Percentiles rank a stretch among this genome's conserved stretches.
Evolutionary conservation across 2,329 filamentous ascomycete genomes (phyloP).

Genomic region (Neoascochyta sp.): DNA sequence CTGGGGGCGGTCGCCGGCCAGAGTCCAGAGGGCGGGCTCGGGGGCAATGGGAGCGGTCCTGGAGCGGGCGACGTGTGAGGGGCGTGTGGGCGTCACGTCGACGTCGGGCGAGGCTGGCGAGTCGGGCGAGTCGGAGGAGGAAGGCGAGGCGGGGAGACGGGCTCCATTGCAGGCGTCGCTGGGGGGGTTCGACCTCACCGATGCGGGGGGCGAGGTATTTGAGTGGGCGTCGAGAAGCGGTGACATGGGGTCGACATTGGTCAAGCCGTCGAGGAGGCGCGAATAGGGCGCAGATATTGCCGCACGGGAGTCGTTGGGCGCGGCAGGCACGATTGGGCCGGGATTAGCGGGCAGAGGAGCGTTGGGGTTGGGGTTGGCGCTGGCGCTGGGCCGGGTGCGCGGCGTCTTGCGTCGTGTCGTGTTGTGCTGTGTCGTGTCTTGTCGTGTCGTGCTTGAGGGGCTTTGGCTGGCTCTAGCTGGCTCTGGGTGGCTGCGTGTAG

Average conservation of each 20-base stretch:
- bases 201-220: conserved; percentile 41
- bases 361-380: conserved; percentile 19
- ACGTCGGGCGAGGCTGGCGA: conserved; percentile 9
- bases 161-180: conserved; percentile 18
- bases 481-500: too few relatives aligned
- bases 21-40: conserved; percentile 33
- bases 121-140: too few relatives aligned
- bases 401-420: too few relatives aligned
- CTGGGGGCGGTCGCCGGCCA: conserved; percentile 46
- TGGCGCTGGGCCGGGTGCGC: too few relatives aligned
- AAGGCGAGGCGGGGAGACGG: conserved; percentile 12
- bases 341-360: conserved; percentile 24
- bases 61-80: conserved; percentile 38
- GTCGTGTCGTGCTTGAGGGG: too few relatives aligned
- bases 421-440: too few relatives aligned
- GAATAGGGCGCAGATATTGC: too few relatives aligned
- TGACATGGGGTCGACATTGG: conserved; percentile 46
- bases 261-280: conserved; percentile 29
- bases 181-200: conserved; percentile 39
- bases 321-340: conserved; percentile 35
- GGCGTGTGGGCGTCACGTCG: conserved; percentile 31
- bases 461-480: too few relatives aligned
- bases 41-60: conserved; percentile 36
- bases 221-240: conserved; percentile 35
- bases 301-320: conserved; percentile 22